Conservation (phyloP, 305 asterid species). For the Fraxinus ornus region DNA sequence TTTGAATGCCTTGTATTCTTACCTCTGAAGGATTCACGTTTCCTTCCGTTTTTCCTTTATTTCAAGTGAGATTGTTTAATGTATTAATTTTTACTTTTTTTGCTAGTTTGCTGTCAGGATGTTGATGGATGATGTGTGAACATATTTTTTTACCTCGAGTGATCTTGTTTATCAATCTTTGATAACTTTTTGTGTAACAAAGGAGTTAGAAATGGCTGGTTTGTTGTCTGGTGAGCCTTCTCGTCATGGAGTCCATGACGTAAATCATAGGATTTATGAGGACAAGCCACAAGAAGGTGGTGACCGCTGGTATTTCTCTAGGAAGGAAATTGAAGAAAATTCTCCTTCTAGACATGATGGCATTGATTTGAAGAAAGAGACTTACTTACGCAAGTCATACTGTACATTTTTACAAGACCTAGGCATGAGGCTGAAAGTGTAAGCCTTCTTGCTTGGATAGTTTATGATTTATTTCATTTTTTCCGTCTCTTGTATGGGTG, state of each 20-base stretch:
- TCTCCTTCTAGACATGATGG: slow-evolving; percentile 81
- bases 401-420: slow-evolving; percentile 72
- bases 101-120: slow-evolving; percentile 20
- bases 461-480: background rate
- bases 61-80: background rate
- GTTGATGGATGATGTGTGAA: slow-evolving; percentile 24
- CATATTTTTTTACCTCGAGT: slow-evolving; percentile 23
- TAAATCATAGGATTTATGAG: slow-evolving; percentile 41
- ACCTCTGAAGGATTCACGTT: background rate
- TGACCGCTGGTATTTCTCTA: slow-evolving; percentile 65
- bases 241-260: slow-evolving; percentile 53
- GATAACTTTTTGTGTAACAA: slow-evolving; percentile 23
- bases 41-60: background rate
- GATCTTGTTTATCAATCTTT: slow-evolving; percentile 17
- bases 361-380: slow-evolving; percentile 73
- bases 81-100: slow-evolving; percentile 2
- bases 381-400: slow-evolving; percentile 69
- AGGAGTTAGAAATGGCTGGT: slow-evolving; percentile 55
- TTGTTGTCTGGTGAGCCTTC: slow-evolving; percentile 55
- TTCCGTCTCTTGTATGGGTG: background rate
- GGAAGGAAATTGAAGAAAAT: slow-evolving; percentile 75
- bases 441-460: slow-evolving; percentile 29
- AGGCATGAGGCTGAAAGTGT: slow-evolving; percentile 87
- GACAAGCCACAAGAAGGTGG: slow-evolving; percentile 57
- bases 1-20: background rate